Evolutionary conservation across 148 eudicot species (phyloP).

Genomic region (Heliosperma pusillum): DNA sequence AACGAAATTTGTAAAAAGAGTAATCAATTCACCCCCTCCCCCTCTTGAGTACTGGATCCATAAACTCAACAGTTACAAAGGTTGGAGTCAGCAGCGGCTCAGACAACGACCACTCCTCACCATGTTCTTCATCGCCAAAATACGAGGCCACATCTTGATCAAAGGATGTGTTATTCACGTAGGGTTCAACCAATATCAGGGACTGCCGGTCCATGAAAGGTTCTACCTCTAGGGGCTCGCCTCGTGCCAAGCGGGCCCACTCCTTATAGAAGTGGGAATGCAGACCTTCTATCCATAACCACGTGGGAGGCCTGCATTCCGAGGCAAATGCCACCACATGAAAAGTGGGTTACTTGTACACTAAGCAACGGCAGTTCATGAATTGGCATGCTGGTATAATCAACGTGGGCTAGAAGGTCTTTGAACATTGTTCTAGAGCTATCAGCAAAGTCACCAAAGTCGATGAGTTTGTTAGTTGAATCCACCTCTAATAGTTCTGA

Average conservation of each 20-base stretch:
- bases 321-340: constrained; percentile 10
- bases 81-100: too few relatives aligned
- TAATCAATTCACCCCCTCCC: too few relatives aligned
- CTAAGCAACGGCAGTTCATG: background rate
- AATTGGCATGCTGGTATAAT: background rate
- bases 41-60: too few relatives aligned
- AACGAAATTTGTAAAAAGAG: too few relatives aligned
- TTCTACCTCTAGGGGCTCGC: background rate
- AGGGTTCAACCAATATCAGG: too few relatives aligned
- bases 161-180: too few relatives aligned
- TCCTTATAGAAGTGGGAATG: background rate
- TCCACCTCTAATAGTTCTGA: background rate
- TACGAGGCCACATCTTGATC: too few relatives aligned
- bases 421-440: background rate
- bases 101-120: too few relatives aligned
- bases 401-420: background rate
- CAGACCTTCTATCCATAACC: background rate
- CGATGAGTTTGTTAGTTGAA: background rate
- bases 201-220: background rate
- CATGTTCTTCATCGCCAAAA: too few relatives aligned
- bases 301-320: background rate
- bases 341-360: constrained; percentile 3
- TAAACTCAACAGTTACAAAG: too few relatives aligned
- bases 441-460: background rate
- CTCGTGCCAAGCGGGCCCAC: constrained; percentile 1